A percentile compares a stretch with the other conserved stretches of the same genome.
Evolutionary conservation across 257 asterid genomes (phyloP).

Genomic region (Primulina huaijiensis): DNA sequence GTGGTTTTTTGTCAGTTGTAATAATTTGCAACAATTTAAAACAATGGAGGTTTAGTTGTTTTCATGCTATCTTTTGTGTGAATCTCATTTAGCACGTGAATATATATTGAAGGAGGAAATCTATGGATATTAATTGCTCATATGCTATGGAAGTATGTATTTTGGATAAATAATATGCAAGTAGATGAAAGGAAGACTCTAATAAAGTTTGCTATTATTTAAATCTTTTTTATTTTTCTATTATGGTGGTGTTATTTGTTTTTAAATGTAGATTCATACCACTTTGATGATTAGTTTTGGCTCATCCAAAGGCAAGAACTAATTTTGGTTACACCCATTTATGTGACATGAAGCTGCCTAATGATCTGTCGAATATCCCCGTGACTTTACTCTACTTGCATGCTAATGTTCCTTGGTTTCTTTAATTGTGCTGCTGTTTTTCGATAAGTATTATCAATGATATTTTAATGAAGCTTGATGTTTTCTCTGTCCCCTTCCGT

Average conservation of each 20-base stretch:
- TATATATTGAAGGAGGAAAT: neutral
- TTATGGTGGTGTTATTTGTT: neutral
- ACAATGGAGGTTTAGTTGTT: slow-evolving; percentile 4
- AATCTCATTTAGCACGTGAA: slow-evolving; percentile 13
- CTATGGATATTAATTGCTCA: neutral
- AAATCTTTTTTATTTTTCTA: neutral
- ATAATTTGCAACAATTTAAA: neutral
- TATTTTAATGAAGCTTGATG: neutral
- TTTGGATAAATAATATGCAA: neutral
- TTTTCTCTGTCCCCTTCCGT: neutral
- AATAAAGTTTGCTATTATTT: neutral
- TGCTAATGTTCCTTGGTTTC: neutral
- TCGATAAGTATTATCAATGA: neutral
- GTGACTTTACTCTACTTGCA: neutral
- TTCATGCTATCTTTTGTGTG: neutral
- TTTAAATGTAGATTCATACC: neutral
- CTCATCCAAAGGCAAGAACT: neutral
- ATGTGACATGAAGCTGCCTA: neutral
- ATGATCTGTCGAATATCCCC: neutral
- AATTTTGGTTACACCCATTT: neutral
- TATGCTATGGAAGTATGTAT: neutral
- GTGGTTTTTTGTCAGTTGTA: slow-evolving; percentile 3
- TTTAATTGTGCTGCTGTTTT: neutral
- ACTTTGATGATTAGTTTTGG: neutral
- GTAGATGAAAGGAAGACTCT: neutral